A percentile compares a stretch with the other conserved stretches of the same genome.
These are phyloP conservation scores for Piper longum DNA, from an alignment of 164 flowering plant species.

Conservation along the genomic window DNA sequence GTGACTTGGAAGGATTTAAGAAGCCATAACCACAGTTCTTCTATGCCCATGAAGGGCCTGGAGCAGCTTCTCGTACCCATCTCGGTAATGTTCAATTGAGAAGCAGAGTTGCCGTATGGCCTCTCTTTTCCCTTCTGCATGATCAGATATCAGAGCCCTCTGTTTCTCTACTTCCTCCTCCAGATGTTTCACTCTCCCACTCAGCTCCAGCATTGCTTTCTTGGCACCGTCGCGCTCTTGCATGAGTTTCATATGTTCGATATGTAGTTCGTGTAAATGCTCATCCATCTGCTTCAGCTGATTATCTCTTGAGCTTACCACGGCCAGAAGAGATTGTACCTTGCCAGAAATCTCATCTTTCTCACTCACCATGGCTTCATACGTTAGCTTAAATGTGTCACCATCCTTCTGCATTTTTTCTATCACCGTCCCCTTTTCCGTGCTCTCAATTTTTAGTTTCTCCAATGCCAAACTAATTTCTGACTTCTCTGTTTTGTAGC, in stretches of 20 bases:
- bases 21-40: constrained; percentile 12
- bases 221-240: constrained; percentile 18
- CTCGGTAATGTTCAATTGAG: constrained; percentile 58
- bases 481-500: constrained; percentile 15
- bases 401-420: constrained; percentile 25
- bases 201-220: constrained; percentile 18
- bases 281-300: constrained; percentile 27
- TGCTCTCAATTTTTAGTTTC: constrained; percentile 20
- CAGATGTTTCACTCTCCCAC: constrained; percentile 16
- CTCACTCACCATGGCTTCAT: constrained; percentile 25
- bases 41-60: constrained; percentile 31
- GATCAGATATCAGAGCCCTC: constrained; percentile 27
- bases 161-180: constrained; percentile 46
- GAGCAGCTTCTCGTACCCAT: constrained; percentile 35
- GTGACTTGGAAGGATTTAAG: neutral
- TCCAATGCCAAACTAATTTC: constrained; percentile 13
- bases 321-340: constrained; percentile 21
- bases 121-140: constrained; percentile 70
- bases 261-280: constrained; percentile 28
- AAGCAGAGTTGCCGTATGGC: constrained; percentile 78
- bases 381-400: constrained; percentile 21
- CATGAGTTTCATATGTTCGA: constrained; percentile 32
- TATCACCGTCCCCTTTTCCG: constrained; percentile 14
- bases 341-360: constrained; percentile 31
- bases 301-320: constrained; percentile 23